A percentile compares a stretch with the other conserved stretches of the same genome.
Conservation (phyloP, 129 eudicot species). For the Chrysanthemum makinoi region DNA sequence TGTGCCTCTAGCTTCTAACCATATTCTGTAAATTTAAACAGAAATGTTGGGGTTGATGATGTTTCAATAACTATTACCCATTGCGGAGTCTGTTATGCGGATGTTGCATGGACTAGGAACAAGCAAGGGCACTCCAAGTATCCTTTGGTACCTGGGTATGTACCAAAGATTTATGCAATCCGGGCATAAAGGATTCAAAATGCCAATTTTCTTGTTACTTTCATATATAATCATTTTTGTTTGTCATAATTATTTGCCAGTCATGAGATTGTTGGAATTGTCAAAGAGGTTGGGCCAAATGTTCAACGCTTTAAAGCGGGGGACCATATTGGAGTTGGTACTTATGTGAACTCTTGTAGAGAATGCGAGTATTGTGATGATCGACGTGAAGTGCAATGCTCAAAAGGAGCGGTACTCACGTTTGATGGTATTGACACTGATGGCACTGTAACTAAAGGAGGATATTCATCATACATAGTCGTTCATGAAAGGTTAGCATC, state of each 20-base stretch:
- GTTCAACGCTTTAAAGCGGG: constrained; percentile 65
- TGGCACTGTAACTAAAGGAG: constrained; percentile 88
- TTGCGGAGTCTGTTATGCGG: constrained; percentile 93
- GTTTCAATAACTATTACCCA: constrained; percentile 58
- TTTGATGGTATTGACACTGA: constrained; percentile 74
- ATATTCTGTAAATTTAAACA: constrained; percentile 30
- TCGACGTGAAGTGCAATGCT: constrained; percentile 63
- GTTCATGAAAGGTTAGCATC: constrained; percentile 72
- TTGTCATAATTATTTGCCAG: constrained; percentile 33
- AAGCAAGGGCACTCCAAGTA: constrained; percentile 59
- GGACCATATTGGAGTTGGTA: constrained; percentile 87
- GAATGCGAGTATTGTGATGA: constrained; percentile 75
- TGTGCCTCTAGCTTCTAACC: not conserved
- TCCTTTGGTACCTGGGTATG: constrained; percentile 96
- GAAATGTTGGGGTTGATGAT: constrained; percentile 74
- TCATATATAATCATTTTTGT: not conserved
- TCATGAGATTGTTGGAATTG: constrained; percentile 93
- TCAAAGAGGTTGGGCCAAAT: constrained; percentile 64
- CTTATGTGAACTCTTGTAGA: constrained; percentile 90
- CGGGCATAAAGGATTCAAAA: not conserved
- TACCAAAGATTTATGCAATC: not conserved
- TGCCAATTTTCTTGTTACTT: not conserved
- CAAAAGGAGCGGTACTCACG: constrained; percentile 65
- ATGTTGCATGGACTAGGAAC: constrained; percentile 84
- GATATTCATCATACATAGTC: constrained; percentile 76